phyloP scores from a whole-genome alignment of 768 basidiomycete genomes.

The Tephrocybe sp. region DNA sequence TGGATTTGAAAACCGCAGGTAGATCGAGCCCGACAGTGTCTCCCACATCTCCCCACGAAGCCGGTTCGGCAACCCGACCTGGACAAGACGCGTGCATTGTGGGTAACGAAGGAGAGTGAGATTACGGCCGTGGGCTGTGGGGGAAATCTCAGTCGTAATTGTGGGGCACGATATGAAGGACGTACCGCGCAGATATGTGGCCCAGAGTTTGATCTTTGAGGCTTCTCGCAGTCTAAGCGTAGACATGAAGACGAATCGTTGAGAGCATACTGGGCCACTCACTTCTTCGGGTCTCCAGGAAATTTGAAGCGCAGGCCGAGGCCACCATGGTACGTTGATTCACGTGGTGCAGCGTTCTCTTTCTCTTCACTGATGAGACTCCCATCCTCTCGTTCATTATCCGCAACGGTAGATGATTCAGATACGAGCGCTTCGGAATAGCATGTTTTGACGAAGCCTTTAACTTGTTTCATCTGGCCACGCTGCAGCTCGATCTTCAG shows the following conservation, averaged over 20 bases:
- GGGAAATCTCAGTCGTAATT: constrained; percentile 8
- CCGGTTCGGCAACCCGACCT: constrained; percentile 94
- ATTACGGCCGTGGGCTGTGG: constrained; percentile 85
- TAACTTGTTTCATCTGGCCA: constrained; percentile 92
- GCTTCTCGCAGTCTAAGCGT: constrained; percentile 74
- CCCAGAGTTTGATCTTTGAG: constrained; percentile 96
- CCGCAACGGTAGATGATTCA: constrained; percentile 53
- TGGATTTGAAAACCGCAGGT: constrained; percentile 84
- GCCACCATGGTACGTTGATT: constrained; percentile 71
- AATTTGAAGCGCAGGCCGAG: constrained; percentile 85
- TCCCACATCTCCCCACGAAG: constrained; percentile 99
- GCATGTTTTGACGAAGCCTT: constrained; percentile 87
- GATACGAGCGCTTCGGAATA: constrained; percentile 90
- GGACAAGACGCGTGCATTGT: constrained; percentile 94
- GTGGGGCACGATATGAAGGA: not conserved
- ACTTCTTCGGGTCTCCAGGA: constrained; percentile 93
- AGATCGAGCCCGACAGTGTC: constrained; percentile 90
- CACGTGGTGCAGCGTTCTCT: constrained; percentile 43
- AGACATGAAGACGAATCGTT: constrained; percentile 6
- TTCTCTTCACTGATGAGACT: constrained; percentile 57
- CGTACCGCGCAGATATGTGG: constrained; percentile 78
- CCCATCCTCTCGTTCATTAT: constrained; percentile 69
- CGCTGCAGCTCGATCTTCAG: constrained; percentile 88
- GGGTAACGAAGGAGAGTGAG: constrained; percentile 96
- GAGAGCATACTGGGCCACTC: constrained; percentile 20